A percentile compares a stretch with the other conserved stretches of the same genome.
These are phyloP conservation scores for Protomyces inouyei DNA, from an alignment of 1,139 yeast genomes.

Conservation along the genomic window DNA sequence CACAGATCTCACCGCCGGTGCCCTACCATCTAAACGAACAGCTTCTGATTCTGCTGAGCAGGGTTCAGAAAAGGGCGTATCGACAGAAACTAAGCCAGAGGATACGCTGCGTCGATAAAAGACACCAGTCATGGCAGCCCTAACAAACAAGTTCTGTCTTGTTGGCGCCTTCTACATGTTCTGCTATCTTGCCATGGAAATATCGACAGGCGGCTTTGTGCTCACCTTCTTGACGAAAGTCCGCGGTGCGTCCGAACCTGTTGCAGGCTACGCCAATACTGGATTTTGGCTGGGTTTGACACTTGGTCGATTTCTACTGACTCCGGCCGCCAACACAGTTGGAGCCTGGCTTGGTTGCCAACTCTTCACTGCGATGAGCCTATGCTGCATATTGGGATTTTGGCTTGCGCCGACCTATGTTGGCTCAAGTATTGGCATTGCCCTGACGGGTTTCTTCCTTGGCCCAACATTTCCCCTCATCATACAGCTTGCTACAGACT, in stretches of 20 bases:
- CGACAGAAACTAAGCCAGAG: neutral
- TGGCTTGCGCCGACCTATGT: conserved; percentile 37
- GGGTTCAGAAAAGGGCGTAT: neutral
- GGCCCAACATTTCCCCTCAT: conserved; percentile 83
- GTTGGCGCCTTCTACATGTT: conserved; percentile 43
- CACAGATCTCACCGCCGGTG: neutral
- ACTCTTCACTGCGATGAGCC: conserved; percentile 33
- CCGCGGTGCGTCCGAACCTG: conserved; percentile 46
- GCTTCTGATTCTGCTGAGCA: neutral
- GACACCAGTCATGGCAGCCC: conserved; percentile 5
- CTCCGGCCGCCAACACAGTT: conserved; percentile 36
- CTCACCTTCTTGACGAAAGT: conserved; percentile 58
- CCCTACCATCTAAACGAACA: neutral
- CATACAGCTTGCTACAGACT: conserved; percentile 57
- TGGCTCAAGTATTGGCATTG: conserved; percentile 43
- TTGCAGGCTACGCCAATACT: conserved; percentile 61
- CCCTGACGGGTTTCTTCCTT: conserved; percentile 58
- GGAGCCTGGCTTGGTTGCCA: conserved; percentile 35
- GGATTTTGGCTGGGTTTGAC: conserved; percentile 73
- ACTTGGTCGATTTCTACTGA: conserved; percentile 52
- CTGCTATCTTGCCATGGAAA: conserved; percentile 66
- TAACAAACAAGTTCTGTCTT: conserved; percentile 26
- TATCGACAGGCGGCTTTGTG: conserved; percentile 66
- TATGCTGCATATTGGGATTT: conserved; percentile 35
- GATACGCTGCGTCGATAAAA: neutral